A percentile compares a stretch with the other conserved stretches of the same genome.
Evolutionary conservation across 371 early-diverging fungal species (phyloP).

Genomic region (Apophysomyces elegans): DNA sequence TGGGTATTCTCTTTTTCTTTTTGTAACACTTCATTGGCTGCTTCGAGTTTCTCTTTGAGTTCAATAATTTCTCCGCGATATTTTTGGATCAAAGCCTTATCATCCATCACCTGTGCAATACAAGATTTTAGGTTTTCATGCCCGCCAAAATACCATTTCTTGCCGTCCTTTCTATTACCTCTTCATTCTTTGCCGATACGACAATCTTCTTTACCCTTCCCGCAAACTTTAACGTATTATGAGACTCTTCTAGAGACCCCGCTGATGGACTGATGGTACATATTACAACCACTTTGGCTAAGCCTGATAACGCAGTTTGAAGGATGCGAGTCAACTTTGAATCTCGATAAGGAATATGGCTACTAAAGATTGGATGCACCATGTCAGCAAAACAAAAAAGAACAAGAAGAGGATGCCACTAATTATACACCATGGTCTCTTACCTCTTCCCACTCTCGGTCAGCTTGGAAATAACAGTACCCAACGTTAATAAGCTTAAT

Average conservation of each 20-base stretch:
- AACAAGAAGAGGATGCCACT: not conserved
- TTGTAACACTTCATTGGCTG: conserved; percentile 48
- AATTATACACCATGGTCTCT: conserved; percentile 3
- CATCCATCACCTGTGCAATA: conserved; percentile 64
- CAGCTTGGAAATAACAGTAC: conserved; percentile 88
- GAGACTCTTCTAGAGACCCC: conserved; percentile 76
- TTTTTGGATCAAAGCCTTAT: conserved; percentile 85
- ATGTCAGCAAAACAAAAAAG: not conserved
- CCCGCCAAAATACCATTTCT: not conserved
- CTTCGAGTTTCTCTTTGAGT: conserved; percentile 76
- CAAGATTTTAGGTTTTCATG: not conserved
- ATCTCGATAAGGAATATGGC: conserved; percentile 90
- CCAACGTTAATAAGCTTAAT: conserved; percentile 75
- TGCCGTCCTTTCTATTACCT: conserved; percentile 19
- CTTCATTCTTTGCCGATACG: conserved; percentile 69
- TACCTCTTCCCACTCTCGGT: conserved; percentile 64
- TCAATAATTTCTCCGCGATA: conserved; percentile 84
- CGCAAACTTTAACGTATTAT: conserved; percentile 91
- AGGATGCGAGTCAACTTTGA: conserved; percentile 94
- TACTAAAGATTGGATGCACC: conserved; percentile 20
- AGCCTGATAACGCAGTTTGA: conserved; percentile 83
- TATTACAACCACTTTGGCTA: conserved; percentile 83
- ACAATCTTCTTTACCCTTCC: conserved; percentile 77
- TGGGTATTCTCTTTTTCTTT: conserved; percentile 47
- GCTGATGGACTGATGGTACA: conserved; percentile 79